These are phyloP conservation scores for Simplicillium sp. DNA, from an alignment of 2,329 filamentous ascomycete species.

Conservation along the genomic window DNA sequence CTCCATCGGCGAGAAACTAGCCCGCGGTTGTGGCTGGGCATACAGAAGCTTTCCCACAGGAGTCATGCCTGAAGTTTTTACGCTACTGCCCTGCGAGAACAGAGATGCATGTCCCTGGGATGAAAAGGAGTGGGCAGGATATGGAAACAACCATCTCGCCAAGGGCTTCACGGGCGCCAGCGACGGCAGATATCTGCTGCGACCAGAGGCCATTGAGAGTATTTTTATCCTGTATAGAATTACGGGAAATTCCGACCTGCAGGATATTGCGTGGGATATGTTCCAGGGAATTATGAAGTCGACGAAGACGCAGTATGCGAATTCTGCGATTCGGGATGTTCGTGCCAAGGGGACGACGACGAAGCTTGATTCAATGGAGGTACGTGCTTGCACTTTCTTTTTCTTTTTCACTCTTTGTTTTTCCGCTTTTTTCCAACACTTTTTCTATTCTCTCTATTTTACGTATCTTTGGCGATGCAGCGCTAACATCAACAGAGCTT, in stretches of 20 bases:
- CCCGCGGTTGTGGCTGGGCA: conserved; percentile 53
- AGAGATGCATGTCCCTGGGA: conserved; percentile 20
- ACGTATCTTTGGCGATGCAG: not conserved
- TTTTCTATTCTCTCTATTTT: not conserved
- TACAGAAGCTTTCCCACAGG: conserved; percentile 48
- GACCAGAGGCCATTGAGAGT: conserved; percentile 72
- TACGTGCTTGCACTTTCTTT: conserved; percentile 3
- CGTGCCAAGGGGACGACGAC: conserved; percentile 43
- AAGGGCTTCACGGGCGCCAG: conserved; percentile 45
- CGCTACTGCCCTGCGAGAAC: conserved; percentile 14
- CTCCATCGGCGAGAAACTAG: conserved; percentile 45
- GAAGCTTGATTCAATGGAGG: conserved; percentile 54
- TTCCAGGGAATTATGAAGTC: conserved; percentile 53
- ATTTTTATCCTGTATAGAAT: conserved; percentile 71
- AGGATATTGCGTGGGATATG: conserved; percentile 66
- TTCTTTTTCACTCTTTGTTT: not conserved
- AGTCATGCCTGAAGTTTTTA: conserved; percentile 52
- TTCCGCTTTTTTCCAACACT: no score
- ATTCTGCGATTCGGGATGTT: conserved; percentile 59
- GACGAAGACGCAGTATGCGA: conserved; percentile 52
- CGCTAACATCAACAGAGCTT: conserved; percentile 38
- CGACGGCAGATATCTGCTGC: conserved; percentile 53
- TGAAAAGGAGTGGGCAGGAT: conserved; percentile 16
- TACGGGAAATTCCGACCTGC: conserved; percentile 56
- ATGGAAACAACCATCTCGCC: conserved; percentile 25